phyloP scores from a whole-genome alignment of 163 green algal species.

The Scenedesmus sp. region DNA sequence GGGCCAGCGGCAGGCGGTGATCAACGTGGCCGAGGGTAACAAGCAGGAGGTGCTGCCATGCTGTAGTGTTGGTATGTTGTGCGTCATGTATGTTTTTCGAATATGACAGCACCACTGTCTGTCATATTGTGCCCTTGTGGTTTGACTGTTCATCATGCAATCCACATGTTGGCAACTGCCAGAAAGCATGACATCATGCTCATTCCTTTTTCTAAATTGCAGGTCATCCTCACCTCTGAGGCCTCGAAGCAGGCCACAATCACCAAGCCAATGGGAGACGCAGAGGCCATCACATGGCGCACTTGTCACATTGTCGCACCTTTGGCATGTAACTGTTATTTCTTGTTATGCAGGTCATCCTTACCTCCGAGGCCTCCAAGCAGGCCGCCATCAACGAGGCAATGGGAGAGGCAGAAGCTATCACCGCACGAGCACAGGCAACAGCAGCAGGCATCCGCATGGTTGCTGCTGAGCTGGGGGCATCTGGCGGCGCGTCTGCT shows the following conservation, averaged over 20 bases:
- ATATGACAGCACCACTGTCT: no score
- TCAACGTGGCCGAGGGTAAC: slow-evolving; percentile 94
- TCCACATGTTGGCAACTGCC: no score
- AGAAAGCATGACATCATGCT: not conserved
- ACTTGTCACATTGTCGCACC: not conserved
- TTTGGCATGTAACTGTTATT: not conserved
- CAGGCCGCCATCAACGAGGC: slow-evolving; percentile 90
- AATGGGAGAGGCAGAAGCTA: slow-evolving; percentile 85
- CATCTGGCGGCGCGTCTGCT: slow-evolving; percentile 79
- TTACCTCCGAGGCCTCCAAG: slow-evolving; percentile 86
- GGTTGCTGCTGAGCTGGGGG: slow-evolving; percentile 74
- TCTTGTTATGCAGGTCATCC: slow-evolving; percentile 71
- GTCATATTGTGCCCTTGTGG: no score
- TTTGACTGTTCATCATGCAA: no score
- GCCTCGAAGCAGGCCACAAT: slow-evolving; percentile 82
- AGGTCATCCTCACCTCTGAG: slow-evolving; percentile 90
- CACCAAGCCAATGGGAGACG: slow-evolving; percentile 87
- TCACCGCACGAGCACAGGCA: slow-evolving; percentile 61
- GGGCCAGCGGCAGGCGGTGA: slow-evolving; percentile 88
- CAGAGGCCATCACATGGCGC: slow-evolving; percentile 69
- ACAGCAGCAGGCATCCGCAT: slow-evolving; percentile 66
- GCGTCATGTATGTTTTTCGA: no score
- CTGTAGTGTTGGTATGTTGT: no score
- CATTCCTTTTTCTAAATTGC: not conserved
- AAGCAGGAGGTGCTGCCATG: slow-evolving; percentile 67